Evolutionary conservation across 2,329 filamentous ascomycete species (phyloP), one percentile per base, ranked within the genome.

Genomic region (Aspergillus piperis): DNA sequence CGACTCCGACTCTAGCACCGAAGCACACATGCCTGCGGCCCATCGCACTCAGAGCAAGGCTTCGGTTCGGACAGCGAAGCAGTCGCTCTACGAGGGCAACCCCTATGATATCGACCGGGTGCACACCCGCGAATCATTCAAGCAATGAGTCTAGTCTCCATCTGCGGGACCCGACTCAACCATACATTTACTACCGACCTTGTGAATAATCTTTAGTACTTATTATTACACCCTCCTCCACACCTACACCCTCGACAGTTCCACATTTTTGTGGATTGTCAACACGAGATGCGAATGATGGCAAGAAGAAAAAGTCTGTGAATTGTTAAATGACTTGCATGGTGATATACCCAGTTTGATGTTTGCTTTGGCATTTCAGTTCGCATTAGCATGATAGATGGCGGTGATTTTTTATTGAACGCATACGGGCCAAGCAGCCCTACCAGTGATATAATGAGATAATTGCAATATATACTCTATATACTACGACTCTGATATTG

Each of bases 31-130:
- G 11, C 48, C 60, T 5, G 62, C 65, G 15, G 59, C 66, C 19
- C 73, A 70, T 17, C 53, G 53, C n/a, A 67, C 61, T 52, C 70
- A 65, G 61, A 74, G 67, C 58, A 66, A 68, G 54, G 64, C 72
- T 15, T 74, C 70, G 3, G 70, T 65, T 52, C 67, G 67, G 38
- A 70, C 68, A 8, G 60, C 61, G 25, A 66, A 53, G 23, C 70
- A 59, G n/a, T 66, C 64, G 32, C 65, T 72, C n/a, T 80, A 80
- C 49, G 77, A 80, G 15, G 76, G 72, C 8, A 80, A 78, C 54
- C 78, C 78, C 2, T 80, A 75, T 62, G 76, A 78, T 60, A 73
- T 80, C 59, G 78, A 80, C 57, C 72, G 77, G 19, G 77, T 80
- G 47, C 73, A 80, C 63, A 80, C 78, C 2, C 70, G 66, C 32